Base-by-base conservation (phyloP, 1,284 basidiomycete species). In the Thecaphora frezii region DNA sequence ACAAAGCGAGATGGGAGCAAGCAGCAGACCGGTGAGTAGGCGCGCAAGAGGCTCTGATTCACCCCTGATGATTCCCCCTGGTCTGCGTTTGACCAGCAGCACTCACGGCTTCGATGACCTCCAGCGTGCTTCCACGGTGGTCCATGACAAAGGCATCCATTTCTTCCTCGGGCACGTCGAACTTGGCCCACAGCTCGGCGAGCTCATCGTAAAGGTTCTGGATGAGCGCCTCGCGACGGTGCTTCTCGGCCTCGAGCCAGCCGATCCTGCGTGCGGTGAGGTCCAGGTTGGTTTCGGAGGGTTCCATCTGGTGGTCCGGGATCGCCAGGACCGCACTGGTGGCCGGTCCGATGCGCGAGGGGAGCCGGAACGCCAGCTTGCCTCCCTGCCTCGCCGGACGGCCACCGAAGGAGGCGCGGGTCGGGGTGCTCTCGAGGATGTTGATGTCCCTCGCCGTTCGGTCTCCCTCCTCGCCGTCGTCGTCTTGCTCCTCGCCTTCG, bases 111-210 rank as follows among this genome's bases (percentile, higher is more conserved):
- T 82, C 81, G 21, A 93, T 84, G 7, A 86, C 86, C 12, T 84
- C 84, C 45, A 88, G 85, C 10, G 89, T 91, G 66, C 86, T 88
- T 1, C 92, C 92, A 39, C 87, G 82, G 55, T 78, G 67, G 24
- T 67, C 69, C 53, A 69, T 62, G 38, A 78, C 76, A 42, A 78
- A 78, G 1, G 66, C 72, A 19, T 77, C 76, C 70, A 77, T 74
- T 49, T 75, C 76, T 19, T 66, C 67, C 43, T 76, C 71, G 5
- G 66, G 66, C n/a, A 76, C 76, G 36, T 74, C 75, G 37, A 76
- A 77, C 12, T 69, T 62, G 53, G 60, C 62, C 76, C 76, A 78
- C n/a, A 78, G 63, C 55, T 67, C 66, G 47, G 62, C 66, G 22
- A 78, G 63, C 54, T 78, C 74, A 48, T 78, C 76, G 56, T 77